Conservation (phyloP, 352 stramenopile genomes). For the Phytophthora hybrid region DNA sequence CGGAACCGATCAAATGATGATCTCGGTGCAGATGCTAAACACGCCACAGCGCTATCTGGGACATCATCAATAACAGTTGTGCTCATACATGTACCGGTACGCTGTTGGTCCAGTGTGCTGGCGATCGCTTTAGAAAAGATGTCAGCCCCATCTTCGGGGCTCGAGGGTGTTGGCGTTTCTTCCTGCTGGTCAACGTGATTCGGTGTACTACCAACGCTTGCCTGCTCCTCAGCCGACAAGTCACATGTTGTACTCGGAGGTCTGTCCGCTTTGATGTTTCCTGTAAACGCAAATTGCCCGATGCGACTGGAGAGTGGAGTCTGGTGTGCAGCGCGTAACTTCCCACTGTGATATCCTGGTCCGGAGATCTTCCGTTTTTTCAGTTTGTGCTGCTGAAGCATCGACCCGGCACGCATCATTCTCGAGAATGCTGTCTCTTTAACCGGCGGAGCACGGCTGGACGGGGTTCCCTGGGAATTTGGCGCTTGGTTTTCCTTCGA, state of each 20-base stretch:
- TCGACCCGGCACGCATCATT: conserved; percentile 79
- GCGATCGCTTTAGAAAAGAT: not conserved
- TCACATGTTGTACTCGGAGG: not conserved
- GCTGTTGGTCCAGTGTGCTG: conserved; percentile 2
- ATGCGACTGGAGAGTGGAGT: conserved; percentile 34
- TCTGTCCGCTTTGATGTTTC: conserved; percentile 10
- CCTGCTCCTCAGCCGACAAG: conserved; percentile 14
- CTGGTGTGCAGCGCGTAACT: conserved; percentile 10
- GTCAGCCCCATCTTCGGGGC: conserved; percentile 3
- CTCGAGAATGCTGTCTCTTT: conserved; percentile 85
- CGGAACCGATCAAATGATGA: conserved; percentile 49
- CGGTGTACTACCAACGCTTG: conserved; percentile 17
- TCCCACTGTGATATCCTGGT: conserved; percentile 24
- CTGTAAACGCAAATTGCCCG: conserved; percentile 31
- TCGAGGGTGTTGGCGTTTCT: conserved; percentile 2
- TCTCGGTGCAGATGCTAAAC: conserved; percentile 1
- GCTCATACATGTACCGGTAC: not conserved
- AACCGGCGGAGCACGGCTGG: not conserved
- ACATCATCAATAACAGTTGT: not conserved
- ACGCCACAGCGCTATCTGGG: not conserved
- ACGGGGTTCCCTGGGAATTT: conserved; percentile 14
- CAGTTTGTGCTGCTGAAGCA: conserved; percentile 59
- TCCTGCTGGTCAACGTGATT: conserved; percentile 13
- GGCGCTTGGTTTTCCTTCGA: conserved; percentile 61
- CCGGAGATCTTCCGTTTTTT: conserved; percentile 57